Percentiles rank a stretch among this genome's conserved stretches.
Conservation (phyloP, 164 flowering plant species). For the Amborella trichopoda region DNA sequence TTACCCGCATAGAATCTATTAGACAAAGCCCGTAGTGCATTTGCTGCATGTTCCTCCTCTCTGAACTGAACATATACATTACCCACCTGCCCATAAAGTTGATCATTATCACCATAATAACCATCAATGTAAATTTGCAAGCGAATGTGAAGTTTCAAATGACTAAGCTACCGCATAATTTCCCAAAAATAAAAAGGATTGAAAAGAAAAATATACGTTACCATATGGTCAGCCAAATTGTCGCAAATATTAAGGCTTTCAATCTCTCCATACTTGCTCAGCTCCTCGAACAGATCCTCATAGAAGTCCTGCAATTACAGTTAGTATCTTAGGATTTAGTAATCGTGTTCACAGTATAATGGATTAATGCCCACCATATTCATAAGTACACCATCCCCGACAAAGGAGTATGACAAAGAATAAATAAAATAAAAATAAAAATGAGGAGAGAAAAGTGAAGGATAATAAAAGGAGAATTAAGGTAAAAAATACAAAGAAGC, state of each 20-base stretch:
- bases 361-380: not conserved
- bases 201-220: slow-evolving; percentile 9
- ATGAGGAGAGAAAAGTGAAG: not conserved
- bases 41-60: slow-evolving; percentile 85
- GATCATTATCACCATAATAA: not conserved
- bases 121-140: not conserved
- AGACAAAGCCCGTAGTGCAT: slow-evolving; percentile 50
- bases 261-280: slow-evolving; percentile 78
- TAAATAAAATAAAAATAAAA: not conserved
- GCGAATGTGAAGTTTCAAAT: no score
- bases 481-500: not conserved
- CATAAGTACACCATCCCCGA: not conserved
- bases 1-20: slow-evolving; percentile 88
- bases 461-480: not conserved
- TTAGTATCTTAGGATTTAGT: not conserved
- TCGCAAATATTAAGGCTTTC: slow-evolving; percentile 83
- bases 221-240: slow-evolving; percentile 91
- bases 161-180: no score
- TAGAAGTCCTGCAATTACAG: slow-evolving; percentile 51
- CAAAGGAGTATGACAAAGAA: not conserved
- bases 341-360: no score
- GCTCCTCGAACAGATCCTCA: slow-evolving; percentile 80
- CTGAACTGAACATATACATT: slow-evolving; percentile 90
- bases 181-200: not conserved
- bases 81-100: slow-evolving; percentile 45